Percentiles rank a stretch among this genome's conserved stretches.
These are phyloP conservation scores for Naumovozyma castellii DNA, from an alignment of 805 yeast species.

Conservation along the genomic window DNA sequence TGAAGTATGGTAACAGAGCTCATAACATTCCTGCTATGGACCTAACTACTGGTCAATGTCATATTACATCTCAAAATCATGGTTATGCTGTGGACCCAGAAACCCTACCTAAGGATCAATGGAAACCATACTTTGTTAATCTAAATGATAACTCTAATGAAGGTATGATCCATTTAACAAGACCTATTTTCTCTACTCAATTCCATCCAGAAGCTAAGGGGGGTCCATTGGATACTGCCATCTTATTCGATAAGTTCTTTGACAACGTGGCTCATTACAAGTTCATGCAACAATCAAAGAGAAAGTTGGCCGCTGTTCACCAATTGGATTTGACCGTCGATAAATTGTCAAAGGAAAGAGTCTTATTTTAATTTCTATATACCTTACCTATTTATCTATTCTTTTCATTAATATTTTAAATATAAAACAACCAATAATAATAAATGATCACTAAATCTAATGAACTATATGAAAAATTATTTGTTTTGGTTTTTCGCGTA, in stretches of 20 bases:
- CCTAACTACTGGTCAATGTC: constrained; percentile 82
- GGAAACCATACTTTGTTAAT: constrained; percentile 83
- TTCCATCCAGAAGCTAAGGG: constrained; percentile 99
- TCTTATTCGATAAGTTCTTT: constrained; percentile 84
- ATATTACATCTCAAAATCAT: constrained; percentile 97
- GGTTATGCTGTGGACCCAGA: constrained; percentile 90
- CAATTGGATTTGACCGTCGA: constrained; percentile 17
- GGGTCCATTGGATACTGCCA: constrained; percentile 91
- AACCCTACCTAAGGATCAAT: constrained; percentile 59
- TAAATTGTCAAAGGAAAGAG: constrained; percentile 27
- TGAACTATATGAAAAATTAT: no score
- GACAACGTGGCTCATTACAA: constrained; percentile 53
- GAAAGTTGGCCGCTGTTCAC: constrained; percentile 15
- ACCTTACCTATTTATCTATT: neutral
- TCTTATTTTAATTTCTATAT: constrained; percentile 8
- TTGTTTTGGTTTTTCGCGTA: no score
- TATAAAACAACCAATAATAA: neutral
- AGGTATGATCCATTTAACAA: constrained; percentile 84
- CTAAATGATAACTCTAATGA: constrained; percentile 94
- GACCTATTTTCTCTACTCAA: constrained; percentile 93
- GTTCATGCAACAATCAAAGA: constrained; percentile 33
- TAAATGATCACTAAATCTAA: no score
- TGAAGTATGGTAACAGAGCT: constrained; percentile 97
- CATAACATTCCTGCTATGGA: constrained; percentile 97
- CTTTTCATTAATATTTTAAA: no score